Evolutionary conservation across 371 early-diverging fungal species (phyloP), one percentile per base, ranked within the genome.

Genomic region (Lichtheimia corymbifera): DNA sequence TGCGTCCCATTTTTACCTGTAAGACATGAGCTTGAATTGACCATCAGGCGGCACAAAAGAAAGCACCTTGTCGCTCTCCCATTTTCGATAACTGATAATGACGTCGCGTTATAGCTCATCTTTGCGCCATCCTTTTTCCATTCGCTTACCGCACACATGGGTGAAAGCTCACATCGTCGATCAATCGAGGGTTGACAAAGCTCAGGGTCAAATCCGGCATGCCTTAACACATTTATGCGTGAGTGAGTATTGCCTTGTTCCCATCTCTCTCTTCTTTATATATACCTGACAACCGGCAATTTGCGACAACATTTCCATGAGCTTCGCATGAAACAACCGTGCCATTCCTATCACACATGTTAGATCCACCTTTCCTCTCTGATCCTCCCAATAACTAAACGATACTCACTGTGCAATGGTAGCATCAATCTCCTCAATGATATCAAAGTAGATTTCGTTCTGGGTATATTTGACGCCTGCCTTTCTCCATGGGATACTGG

Each of bases 21-120:
- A 96, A 12, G 88, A 89, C 86, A 93, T 91, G 43, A 95, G 82
- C 58, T 88, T 92, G 71, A 95, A 95, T 41, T 84, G 84, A 5
- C 96, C 96, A 73, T 97, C 96, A 7, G 97, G 97, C 15, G 97
- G 97, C 4, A 96, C 87, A 83, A 96, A 97, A 2, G 91, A 93
- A 17, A 97, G 72, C 2, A 86, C 76, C 25, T 88, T 83, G 55
- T 95, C 93, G 41, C 82, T 79, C 55, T 93, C 91, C 86, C 90
- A 97, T 57, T 91, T 90, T 49, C 83, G 79, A 67, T 80, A 75
- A 66, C 84, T 79, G 13, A 13, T n/a, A 41, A 22, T 5, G 52
- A 27, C 7, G 5, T 13, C 4, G n/a, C 17, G 5, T 35, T 52
- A 13, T 56, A 6, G 17, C 27, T 40, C 2, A 25, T 44, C 44